Percentiles rank a stretch among this genome's conserved stretches.
Evolutionary conservation across 805 yeast species (phyloP).

Genomic region (Metschnikowia koreensis): DNA sequence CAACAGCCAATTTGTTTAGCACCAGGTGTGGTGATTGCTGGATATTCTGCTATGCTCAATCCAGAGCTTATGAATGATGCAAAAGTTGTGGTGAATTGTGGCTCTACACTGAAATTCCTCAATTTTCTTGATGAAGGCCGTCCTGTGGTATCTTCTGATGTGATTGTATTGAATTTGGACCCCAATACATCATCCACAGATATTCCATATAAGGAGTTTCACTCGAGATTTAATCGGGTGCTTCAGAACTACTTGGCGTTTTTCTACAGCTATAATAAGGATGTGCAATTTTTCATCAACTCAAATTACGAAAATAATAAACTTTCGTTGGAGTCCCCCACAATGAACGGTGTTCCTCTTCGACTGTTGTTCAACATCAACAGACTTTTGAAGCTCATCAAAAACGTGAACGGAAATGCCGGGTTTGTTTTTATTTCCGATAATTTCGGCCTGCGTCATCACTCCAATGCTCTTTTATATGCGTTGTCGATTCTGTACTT

Average conservation of each 20-base stretch:
- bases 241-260: constrained; percentile 38
- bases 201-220: constrained; percentile 27
- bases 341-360: constrained; percentile 37
- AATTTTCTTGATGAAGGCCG: constrained; percentile 20
- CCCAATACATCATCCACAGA: constrained; percentile 24
- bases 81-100: constrained; percentile 41
- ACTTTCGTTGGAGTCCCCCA: constrained; percentile 30
- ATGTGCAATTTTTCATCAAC: constrained; percentile 28
- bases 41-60: constrained; percentile 10
- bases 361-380: constrained; percentile 36
- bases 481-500: constrained; percentile 35
- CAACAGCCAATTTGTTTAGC: constrained; percentile 12
- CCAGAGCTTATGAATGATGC: constrained; percentile 21
- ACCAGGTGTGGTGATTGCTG: constrained; percentile 16
- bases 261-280: constrained; percentile 35
- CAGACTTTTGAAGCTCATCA: constrained; percentile 35
- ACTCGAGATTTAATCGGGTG: constrained; percentile 29
- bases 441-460: constrained; percentile 22
- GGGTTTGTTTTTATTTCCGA: constrained; percentile 36
- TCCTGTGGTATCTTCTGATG: constrained; percentile 33
- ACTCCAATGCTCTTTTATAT: constrained; percentile 24
- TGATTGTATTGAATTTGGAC: constrained; percentile 38
- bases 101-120: constrained; percentile 31
- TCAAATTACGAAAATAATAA: constrained; percentile 19
- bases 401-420: constrained; percentile 29